phyloP scores from a whole-genome alignment of 2,329 filamentous ascomycete genomes.

The Pseudogymnoascus sp. region DNA sequence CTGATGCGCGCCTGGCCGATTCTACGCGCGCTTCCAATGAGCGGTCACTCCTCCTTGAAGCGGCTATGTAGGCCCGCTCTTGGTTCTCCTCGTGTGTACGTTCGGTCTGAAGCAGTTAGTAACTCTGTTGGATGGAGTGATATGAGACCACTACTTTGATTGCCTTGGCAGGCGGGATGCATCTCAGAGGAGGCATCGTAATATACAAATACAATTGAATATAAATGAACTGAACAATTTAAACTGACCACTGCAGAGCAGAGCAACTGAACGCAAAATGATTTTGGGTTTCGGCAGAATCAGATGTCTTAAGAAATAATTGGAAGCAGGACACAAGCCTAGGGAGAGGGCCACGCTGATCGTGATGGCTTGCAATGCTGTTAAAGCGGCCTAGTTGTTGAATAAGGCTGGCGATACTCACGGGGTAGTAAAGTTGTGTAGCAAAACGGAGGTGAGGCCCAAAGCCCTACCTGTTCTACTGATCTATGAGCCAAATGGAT shows the following conservation, averaged over 20 bases:
- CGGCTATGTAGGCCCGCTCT: slow-evolving; percentile 85
- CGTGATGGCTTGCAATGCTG: background rate
- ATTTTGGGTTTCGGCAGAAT: background rate
- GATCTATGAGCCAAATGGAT: background rate
- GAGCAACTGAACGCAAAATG: background rate
- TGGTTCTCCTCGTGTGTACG: slow-evolving; percentile 75
- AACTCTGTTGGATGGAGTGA: background rate
- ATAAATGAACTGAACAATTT: background rate
- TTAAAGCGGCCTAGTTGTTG: background rate
- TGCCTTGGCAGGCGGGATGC: slow-evolving; percentile 29
- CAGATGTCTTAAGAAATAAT: background rate
- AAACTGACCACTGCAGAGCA: background rate
- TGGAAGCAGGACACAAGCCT: background rate
- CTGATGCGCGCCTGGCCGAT: slow-evolving; percentile 80
- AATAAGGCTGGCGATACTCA: background rate
- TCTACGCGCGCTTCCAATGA: slow-evolving; percentile 82
- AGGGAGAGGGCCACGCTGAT: background rate
- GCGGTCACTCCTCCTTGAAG: slow-evolving; percentile 77
- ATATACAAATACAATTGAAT: background rate
- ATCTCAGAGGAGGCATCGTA: slow-evolving; percentile 28
- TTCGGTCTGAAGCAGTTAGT: slow-evolving; percentile 49
- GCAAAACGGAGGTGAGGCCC: background rate
- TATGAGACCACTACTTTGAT: slow-evolving; percentile 26
- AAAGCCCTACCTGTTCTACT: background rate
- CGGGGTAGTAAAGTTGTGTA: background rate